A percentile compares a stretch with the other conserved stretches of the same genome.
These are phyloP conservation scores for Phialophora tarda DNA, from an alignment of 2,329 filamentous ascomycete species.

Conservation along the genomic window DNA sequence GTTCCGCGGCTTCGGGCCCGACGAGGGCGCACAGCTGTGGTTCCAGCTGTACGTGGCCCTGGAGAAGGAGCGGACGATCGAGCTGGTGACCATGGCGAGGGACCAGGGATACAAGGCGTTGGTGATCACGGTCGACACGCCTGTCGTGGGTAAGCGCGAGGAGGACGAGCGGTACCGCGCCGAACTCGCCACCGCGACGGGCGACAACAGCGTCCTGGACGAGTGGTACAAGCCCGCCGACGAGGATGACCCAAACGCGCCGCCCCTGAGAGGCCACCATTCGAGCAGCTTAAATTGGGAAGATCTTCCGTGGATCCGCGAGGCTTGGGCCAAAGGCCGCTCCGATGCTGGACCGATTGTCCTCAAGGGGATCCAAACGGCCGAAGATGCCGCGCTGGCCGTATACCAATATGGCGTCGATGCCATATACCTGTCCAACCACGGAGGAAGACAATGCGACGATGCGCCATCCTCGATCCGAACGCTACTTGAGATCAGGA, in stretches of 20 bases:
- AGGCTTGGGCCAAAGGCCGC: conserved; percentile 41
- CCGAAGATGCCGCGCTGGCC: conserved; percentile 60
- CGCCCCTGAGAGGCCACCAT: conserved; percentile 59
- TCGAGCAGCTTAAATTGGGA: conserved; percentile 60
- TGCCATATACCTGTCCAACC: conserved; percentile 64
- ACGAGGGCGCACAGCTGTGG: conserved; percentile 38
- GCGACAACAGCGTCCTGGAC: conserved; percentile 40
- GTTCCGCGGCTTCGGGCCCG: conserved; percentile 41
- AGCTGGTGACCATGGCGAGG: conserved; percentile 49
- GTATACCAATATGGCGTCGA: conserved; percentile 55
- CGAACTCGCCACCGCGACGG: conserved; percentile 43
- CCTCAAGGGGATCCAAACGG: conserved; percentile 63
- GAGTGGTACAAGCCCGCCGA: conserved; percentile 50
- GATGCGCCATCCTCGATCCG: conserved; percentile 57
- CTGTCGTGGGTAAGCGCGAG: conserved; percentile 59
- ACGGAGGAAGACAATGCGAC: conserved; percentile 63
- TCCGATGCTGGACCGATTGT: conserved; percentile 59
- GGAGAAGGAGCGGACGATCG: conserved; percentile 55
- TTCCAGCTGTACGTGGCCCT: conserved; percentile 61
- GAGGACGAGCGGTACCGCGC: conserved; percentile 62
- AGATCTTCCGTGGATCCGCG: conserved; percentile 60
- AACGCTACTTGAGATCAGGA: conserved; percentile 59
- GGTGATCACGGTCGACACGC: conserved; percentile 40
- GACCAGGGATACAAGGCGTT: conserved; percentile 33
- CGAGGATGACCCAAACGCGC: conserved; percentile 57